Evolutionary conservation across 225 moss, liverwort and hornwort species (phyloP).

Genomic region (Pseudoscleropodium purum): DNA sequence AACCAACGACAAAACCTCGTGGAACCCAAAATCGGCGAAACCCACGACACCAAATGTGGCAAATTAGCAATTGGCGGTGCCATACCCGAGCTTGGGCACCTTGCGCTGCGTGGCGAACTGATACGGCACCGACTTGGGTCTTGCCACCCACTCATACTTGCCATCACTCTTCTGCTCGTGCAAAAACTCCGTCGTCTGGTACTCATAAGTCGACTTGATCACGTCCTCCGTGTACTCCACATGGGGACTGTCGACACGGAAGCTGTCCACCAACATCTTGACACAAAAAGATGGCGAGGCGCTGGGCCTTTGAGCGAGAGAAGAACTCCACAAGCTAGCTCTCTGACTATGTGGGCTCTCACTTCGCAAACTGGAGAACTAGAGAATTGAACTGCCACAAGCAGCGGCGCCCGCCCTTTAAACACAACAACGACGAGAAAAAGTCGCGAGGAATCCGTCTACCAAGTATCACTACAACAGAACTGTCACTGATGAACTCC

Average conservation of each 20-base stretch:
- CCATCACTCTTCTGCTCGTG: slow-evolving; percentile 51
- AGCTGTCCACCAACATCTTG: slow-evolving; percentile 88
- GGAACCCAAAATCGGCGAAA: neutral
- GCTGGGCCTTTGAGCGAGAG: neutral
- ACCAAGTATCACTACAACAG: neutral
- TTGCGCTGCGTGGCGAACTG: slow-evolving; percentile 66
- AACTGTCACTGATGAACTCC: neutral
- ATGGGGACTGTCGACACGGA: slow-evolving; percentile 81
- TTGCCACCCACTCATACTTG: slow-evolving; percentile 72
- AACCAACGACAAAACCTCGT: neutral
- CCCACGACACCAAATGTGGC: neutral
- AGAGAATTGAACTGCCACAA: neutral
- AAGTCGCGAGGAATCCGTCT: slow-evolving; percentile 19
- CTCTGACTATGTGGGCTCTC: neutral
- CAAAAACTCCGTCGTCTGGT: slow-evolving; percentile 75
- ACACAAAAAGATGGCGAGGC: neutral
- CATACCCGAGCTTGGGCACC: slow-evolving; percentile 89
- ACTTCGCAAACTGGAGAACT: neutral
- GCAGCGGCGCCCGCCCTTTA: neutral
- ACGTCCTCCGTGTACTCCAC: slow-evolving; percentile 72
- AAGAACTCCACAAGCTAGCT: neutral
- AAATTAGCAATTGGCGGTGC: neutral
- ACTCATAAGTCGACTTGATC: slow-evolving; percentile 68
- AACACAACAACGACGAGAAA: neutral
- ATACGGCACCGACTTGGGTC: slow-evolving; percentile 62